These are phyloP conservation scores for Penicillium turbatum DNA, from an alignment of 495 filamentous ascomycete species.

Conservation along the genomic window DNA sequence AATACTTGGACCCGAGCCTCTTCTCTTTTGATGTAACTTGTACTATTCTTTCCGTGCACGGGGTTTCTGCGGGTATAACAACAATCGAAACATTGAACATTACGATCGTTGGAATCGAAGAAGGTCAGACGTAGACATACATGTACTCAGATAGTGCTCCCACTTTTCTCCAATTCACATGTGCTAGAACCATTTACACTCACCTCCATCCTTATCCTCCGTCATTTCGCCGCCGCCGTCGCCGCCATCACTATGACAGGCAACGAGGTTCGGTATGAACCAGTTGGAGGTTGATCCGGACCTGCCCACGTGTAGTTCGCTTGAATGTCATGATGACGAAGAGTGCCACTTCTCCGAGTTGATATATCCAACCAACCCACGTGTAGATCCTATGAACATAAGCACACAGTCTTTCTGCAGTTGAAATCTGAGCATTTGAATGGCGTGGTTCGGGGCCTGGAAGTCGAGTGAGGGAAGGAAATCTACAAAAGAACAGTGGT, in stretches of 20 bases:
- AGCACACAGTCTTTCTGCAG: too few relatives aligned
- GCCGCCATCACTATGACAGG: background rate
- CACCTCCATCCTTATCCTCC: too few relatives aligned
- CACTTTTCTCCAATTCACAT: background rate
- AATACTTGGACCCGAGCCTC: background rate
- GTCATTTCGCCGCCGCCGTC: too few relatives aligned
- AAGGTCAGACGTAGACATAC: background rate
- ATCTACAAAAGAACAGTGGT: background rate
- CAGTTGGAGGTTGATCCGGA: background rate
- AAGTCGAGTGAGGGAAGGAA: background rate
- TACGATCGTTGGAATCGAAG: background rate
- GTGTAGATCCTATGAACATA: background rate
- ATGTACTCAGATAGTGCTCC: background rate
- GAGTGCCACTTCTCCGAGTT: background rate
- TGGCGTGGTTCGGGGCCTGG: background rate
- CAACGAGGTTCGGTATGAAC: background rate
- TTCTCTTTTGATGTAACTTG: background rate
- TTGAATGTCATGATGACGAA: conserved; percentile 3
- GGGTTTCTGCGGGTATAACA: background rate
- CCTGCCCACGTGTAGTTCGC: background rate
- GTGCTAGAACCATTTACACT: too few relatives aligned
- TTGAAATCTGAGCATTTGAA: too few relatives aligned
- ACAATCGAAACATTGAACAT: background rate
- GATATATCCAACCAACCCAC: background rate
- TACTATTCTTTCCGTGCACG: background rate